Evolutionary conservation across 2,329 filamentous ascomycete species (phyloP).

Genomic region (Talaromyces sp.): DNA sequence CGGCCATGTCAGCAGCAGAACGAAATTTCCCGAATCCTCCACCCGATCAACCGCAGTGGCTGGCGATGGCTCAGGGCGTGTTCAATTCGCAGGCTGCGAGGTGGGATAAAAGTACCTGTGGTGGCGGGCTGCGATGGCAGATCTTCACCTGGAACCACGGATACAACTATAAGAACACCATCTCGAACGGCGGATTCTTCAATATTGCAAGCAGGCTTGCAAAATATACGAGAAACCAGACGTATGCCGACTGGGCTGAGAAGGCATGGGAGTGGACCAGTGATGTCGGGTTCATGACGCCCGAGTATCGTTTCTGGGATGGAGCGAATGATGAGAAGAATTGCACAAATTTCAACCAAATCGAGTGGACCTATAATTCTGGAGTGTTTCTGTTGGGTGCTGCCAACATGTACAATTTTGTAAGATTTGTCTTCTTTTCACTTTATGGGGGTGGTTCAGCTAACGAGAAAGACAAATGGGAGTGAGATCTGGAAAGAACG

Average conservation of each 20-base stretch:
- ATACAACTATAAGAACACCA: slow-evolving; percentile 75
- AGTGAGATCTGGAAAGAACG: slow-evolving; percentile 13
- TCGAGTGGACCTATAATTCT: slow-evolving; percentile 62
- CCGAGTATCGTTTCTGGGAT: slow-evolving; percentile 11
- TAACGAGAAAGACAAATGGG: slow-evolving; percentile 20
- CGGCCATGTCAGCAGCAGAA: slow-evolving; percentile 53
- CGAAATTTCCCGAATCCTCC: slow-evolving; percentile 30
- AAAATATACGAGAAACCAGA: slow-evolving; percentile 56
- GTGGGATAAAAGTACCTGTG: slow-evolving; percentile 64
- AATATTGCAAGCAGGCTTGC: slow-evolving; percentile 71
- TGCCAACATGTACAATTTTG: slow-evolving; percentile 63
- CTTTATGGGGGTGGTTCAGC: background rate
- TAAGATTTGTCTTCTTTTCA: slow-evolving; percentile 22
- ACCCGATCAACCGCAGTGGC: slow-evolving; percentile 22
- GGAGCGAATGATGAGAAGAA: slow-evolving; percentile 47
- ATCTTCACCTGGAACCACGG: slow-evolving; percentile 73
- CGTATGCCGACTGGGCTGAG: slow-evolving; percentile 58
- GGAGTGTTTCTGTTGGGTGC: slow-evolving; percentile 55
- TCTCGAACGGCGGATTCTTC: slow-evolving; percentile 78
- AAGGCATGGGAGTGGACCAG: slow-evolving; percentile 59
- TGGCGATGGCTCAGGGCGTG: slow-evolving; percentile 61
- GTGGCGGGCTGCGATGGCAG: slow-evolving; percentile 74
- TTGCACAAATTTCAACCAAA: slow-evolving; percentile 56
- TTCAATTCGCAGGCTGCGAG: slow-evolving; percentile 65
- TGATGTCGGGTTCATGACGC: slow-evolving; percentile 16